These are phyloP conservation scores for Teratosphaeria zuluensis DNA, from an alignment of 2,329 filamentous ascomycete genomes.

Conservation along the genomic window DNA sequence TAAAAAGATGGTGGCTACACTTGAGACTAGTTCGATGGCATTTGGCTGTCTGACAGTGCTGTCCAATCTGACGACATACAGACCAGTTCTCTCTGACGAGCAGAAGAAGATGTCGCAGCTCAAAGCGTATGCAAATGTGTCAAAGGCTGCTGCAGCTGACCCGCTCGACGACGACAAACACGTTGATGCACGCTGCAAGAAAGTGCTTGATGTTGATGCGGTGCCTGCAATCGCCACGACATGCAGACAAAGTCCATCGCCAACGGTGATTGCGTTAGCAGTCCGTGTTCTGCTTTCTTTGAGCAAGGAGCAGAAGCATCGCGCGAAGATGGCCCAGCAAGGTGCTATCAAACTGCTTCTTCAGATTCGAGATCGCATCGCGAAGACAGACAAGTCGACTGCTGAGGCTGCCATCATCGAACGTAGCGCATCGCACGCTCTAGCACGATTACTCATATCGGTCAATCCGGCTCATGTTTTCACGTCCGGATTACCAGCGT, in stretches of 20 bases:
- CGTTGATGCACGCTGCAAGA: slow-evolving; percentile 65
- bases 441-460: slow-evolving; percentile 58
- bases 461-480: slow-evolving; percentile 59
- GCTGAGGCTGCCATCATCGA: slow-evolving; percentile 22
- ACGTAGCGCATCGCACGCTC: slow-evolving; percentile 23
- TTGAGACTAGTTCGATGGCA: slow-evolving; percentile 43
- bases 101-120: slow-evolving; percentile 85
- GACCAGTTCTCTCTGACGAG: slow-evolving; percentile 71
- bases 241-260: slow-evolving; percentile 37
- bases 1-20: slow-evolving; percentile 55
- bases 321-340: slow-evolving; percentile 79
- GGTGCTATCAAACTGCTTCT: slow-evolving; percentile 83
- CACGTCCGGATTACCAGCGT: slow-evolving; percentile 60
- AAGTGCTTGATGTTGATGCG: slow-evolving; percentile 67
- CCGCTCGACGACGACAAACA: slow-evolving; percentile 66
- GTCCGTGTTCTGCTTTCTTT: slow-evolving; percentile 70
- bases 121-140: slow-evolving; percentile 86
- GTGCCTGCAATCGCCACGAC: slow-evolving; percentile 64
- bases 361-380: slow-evolving; percentile 55
- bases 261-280: slow-evolving; percentile 60
- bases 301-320: slow-evolving; percentile 60
- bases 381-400: slow-evolving; percentile 35
- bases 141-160: slow-evolving; percentile 52
- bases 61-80: slow-evolving; percentile 73
- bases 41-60: slow-evolving; percentile 84